phyloP scores from a whole-genome alignment of 2,329 filamentous ascomycete genomes.

The Trichoderma breve region DNA sequence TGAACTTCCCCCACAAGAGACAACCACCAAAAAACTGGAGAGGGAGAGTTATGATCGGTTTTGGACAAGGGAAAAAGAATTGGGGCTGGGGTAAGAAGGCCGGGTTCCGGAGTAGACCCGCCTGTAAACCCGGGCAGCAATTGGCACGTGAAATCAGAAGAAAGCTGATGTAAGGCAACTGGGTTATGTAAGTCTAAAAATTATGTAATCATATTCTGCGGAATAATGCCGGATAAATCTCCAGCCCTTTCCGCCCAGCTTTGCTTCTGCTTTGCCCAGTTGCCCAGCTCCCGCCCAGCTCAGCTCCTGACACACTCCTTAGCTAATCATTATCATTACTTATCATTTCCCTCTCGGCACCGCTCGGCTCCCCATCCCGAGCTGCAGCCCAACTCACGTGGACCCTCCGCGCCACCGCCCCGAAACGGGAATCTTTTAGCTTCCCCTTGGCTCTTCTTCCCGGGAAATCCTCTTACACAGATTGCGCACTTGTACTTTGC shows the following conservation, averaged over 20 bases:
- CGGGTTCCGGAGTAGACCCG: slow-evolving; percentile 10
- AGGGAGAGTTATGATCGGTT: neutral
- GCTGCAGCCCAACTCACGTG: slow-evolving; percentile 9
- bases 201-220: neutral
- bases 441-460: neutral
- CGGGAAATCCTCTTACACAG: slow-evolving; percentile 20
- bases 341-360: neutral
- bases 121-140: neutral
- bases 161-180: neutral
- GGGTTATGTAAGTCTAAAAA: neutral
- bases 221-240: neutral
- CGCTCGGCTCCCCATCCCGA: neutral
- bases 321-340: neutral
- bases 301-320: neutral
- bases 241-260: neutral
- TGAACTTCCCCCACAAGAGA: neutral
- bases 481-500: neutral
- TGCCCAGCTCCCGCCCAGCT: neutral
- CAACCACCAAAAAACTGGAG: neutral
- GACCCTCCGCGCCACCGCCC: neutral
- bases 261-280: neutral
- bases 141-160: neutral
- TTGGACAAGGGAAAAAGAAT: neutral
- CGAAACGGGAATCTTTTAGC: neutral
- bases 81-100: neutral